Percentiles rank a stretch among this genome's conserved stretches.
phyloP scores from a whole-genome alignment of 163 green algal genomes.

The Scenedesmus sp. region DNA sequence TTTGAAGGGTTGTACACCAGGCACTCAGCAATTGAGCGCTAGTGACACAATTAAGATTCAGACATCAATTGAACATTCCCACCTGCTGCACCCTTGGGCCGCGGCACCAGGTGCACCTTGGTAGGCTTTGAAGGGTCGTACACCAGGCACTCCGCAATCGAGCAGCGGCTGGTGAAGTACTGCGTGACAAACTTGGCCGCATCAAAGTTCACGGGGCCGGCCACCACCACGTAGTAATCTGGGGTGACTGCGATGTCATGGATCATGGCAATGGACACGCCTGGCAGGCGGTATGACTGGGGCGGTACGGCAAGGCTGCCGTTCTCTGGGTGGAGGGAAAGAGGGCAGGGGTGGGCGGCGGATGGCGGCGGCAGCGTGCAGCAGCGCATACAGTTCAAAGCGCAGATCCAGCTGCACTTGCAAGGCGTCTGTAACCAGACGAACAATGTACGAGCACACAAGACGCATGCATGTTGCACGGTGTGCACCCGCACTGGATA shows the following conservation, averaged over 20 bases:
- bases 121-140: slow-evolving; percentile 59
- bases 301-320: not conserved
- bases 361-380: not conserved
- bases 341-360: too few species aligned
- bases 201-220: slow-evolving; percentile 70
- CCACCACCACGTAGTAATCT: slow-evolving; percentile 81
- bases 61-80: not conserved
- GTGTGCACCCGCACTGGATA: not conserved
- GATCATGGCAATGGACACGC: slow-evolving; percentile 73
- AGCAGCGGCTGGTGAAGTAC: slow-evolving; percentile 70
- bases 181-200: slow-evolving; percentile 56
- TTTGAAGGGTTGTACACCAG: slow-evolving; percentile 64
- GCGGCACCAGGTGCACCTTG: slow-evolving; percentile 59
- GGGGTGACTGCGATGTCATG: slow-evolving; percentile 82
- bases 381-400: not conserved
- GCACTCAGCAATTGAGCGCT: slow-evolving; percentile 78
- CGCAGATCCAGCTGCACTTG: not conserved
- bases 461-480: not conserved
- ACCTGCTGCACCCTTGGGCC: slow-evolving; percentile 40
- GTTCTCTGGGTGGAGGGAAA: slow-evolving; percentile 18
- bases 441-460: not conserved
- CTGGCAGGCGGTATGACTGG: not conserved
- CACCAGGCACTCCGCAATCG: slow-evolving; percentile 80
- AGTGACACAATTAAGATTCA: not conserved
- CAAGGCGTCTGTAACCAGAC: not conserved